Conservation (phyloP, 2,329 filamentous ascomycete genomes). For the Fusarium acutatum region DNA sequence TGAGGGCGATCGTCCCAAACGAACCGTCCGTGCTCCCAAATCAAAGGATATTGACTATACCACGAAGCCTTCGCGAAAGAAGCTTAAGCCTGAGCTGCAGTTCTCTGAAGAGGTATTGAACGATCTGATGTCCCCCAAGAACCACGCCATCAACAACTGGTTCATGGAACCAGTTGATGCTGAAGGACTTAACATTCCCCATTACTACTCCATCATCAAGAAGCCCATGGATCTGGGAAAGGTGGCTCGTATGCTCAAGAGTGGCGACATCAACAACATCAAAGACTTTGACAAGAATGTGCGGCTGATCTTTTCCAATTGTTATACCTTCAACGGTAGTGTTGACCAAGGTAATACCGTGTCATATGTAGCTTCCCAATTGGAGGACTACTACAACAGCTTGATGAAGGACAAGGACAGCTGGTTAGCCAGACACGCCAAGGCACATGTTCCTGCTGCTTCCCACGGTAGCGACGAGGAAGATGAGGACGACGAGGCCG, state of each 20-base stretch:
- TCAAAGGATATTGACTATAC: constrained; percentile 91
- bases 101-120: constrained; percentile 86
- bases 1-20: constrained; percentile 84
- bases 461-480: constrained; percentile 75
- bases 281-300: constrained; percentile 90
- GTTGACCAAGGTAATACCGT: constrained; percentile 71
- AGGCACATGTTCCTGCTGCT: constrained; percentile 61
- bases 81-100: constrained; percentile 86
- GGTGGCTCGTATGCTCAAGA: constrained; percentile 79
- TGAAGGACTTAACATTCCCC: constrained; percentile 90
- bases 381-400: constrained; percentile 78
- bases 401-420: constrained; percentile 82
- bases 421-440: constrained; percentile 81
- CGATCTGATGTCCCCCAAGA: constrained; percentile 79
- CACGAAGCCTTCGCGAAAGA: constrained; percentile 79
- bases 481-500: constrained; percentile 71
- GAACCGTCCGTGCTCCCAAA: constrained; percentile 91
- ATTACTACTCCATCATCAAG: constrained; percentile 93
- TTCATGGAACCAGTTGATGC: constrained; percentile 91
- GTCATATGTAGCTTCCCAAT: constrained; percentile 72
- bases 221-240: constrained; percentile 94
- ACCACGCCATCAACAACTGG: constrained; percentile 72
- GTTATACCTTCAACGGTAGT: constrained; percentile 84
- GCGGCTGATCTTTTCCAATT: constrained; percentile 86
- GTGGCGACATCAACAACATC: constrained; percentile 79